These are phyloP conservation scores for Aspergillus novofumigatus DNA, from an alignment of 2,329 filamentous ascomycete species.

Conservation along the genomic window DNA sequence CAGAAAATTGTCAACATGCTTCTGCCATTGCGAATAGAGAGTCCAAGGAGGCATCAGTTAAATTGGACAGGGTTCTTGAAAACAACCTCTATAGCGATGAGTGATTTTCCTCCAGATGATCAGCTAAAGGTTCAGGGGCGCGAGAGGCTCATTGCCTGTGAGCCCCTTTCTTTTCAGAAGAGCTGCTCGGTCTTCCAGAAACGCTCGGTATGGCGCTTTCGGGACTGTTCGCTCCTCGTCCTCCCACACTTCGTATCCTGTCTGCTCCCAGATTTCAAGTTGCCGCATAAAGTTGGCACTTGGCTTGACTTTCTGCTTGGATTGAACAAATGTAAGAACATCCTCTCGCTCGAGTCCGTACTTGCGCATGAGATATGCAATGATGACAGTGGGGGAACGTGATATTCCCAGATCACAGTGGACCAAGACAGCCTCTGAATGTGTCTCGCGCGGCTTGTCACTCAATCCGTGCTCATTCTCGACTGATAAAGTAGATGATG, in stretches of 20 bases:
- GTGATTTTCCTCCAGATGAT: no score
- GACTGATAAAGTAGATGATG: background rate
- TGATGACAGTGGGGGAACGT: constrained; percentile 21
- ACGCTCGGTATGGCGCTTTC: constrained; percentile 16
- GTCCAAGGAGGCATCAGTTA: no score
- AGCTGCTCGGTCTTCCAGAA: constrained; percentile 16
- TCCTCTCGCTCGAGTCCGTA: no score
- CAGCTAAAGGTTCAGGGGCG: constrained; percentile 2
- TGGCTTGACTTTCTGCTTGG: constrained; percentile 21
- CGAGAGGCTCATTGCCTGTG: constrained; percentile 19
- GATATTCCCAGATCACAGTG: constrained; percentile 26
- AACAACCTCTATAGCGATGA: no score
- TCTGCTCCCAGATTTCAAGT: constrained; percentile 7
- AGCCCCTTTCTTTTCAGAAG: constrained; percentile 13
- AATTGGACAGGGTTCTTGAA: no score
- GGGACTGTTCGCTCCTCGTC: constrained; percentile 16
- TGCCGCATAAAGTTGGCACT: constrained; percentile 19
- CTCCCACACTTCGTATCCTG: constrained; percentile 23
- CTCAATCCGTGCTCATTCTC: background rate
- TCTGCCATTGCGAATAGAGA: no score
- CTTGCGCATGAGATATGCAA: constrained; percentile 26
- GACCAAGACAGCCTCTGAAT: constrained; percentile 10
- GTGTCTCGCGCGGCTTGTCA: background rate
- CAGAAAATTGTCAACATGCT: no score
- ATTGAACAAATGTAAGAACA: constrained; percentile 18